phyloP scores from a whole-genome alignment of 192 early-diverging fungal genomes.

The Gamsiella multidivaricata region DNA sequence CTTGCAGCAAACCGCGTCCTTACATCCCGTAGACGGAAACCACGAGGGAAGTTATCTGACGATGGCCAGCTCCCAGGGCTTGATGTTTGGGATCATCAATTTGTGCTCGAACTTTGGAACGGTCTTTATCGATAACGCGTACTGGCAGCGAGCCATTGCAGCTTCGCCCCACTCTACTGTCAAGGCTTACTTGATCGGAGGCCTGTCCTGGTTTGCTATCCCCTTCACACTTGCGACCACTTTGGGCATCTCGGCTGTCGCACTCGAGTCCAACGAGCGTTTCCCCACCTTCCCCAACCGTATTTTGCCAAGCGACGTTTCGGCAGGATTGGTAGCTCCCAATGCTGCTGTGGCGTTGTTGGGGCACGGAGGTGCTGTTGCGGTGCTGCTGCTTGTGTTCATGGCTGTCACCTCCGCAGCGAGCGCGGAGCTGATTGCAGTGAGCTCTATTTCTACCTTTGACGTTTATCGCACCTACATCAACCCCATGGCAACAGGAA shows the following conservation, averaged over 20 bases:
- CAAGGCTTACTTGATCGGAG: conserved; percentile 77
- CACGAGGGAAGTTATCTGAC: conserved; percentile 70
- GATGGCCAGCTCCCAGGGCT: conserved; percentile 69
- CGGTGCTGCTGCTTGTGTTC: conserved; percentile 73
- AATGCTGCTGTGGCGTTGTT: conserved; percentile 72
- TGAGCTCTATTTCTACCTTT: conserved; percentile 78
- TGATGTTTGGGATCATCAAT: conserved; percentile 82
- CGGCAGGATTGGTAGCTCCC: conserved; percentile 74
- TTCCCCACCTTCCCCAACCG: conserved; percentile 69
- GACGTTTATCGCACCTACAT: conserved; percentile 80
- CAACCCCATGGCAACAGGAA: conserved; percentile 71
- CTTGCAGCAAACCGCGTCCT: conserved; percentile 57
- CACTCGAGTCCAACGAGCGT: conserved; percentile 62
- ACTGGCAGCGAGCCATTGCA: conserved; percentile 82
- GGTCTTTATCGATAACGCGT: conserved; percentile 78
- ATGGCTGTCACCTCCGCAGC: conserved; percentile 84
- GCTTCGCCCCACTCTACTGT: conserved; percentile 73
- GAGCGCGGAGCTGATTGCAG: conserved; percentile 80
- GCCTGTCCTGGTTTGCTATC: conserved; percentile 82
- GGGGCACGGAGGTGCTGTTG: conserved; percentile 71
- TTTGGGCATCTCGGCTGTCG: conserved; percentile 74
- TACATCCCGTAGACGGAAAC: conserved; percentile 69
- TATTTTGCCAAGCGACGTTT: conserved; percentile 64
- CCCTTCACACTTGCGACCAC: conserved; percentile 80
- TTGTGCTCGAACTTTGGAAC: conserved; percentile 84